phyloP scores from a whole-genome alignment of 2,329 filamentous ascomycete species.

The Cytospora piceicola region DNA sequence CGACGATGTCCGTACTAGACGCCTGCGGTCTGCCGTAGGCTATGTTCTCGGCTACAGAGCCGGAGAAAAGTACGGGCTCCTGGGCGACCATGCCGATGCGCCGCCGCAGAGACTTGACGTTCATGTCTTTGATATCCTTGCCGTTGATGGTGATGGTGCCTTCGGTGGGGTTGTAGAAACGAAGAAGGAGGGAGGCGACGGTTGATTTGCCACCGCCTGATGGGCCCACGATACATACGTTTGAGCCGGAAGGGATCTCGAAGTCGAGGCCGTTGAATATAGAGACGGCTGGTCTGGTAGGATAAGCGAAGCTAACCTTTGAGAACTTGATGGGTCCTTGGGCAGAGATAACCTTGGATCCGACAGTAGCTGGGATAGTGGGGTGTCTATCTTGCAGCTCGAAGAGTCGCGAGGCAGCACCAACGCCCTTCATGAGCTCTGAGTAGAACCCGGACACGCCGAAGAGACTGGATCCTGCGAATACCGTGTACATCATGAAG shows the following conservation, averaged over 20 bases:
- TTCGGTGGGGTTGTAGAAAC: slow-evolving; percentile 84
- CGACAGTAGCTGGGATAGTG: slow-evolving; percentile 84
- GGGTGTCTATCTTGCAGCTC: slow-evolving; percentile 91
- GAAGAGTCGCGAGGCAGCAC: slow-evolving; percentile 93
- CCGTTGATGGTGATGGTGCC: slow-evolving; percentile 85
- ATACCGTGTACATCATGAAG: slow-evolving; percentile 98
- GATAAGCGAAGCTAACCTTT: slow-evolving; percentile 87
- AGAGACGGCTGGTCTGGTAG: slow-evolving; percentile 84
- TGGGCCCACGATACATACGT: slow-evolving; percentile 94
- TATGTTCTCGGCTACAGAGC: slow-evolving; percentile 86
- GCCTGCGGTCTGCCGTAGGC: slow-evolving; percentile 85
- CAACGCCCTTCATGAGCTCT: slow-evolving; percentile 98
- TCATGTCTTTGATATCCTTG: slow-evolving; percentile 81
- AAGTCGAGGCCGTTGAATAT: slow-evolving; percentile 93
- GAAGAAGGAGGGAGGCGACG: slow-evolving; percentile 84
- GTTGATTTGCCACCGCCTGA: slow-evolving; percentile 97
- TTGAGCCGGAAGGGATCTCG: slow-evolving; percentile 88
- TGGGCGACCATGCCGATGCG: slow-evolving; percentile 95
- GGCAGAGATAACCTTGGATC: slow-evolving; percentile 77
- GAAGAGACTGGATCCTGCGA: slow-evolving; percentile 82
- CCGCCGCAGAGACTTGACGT: slow-evolving; percentile 87
- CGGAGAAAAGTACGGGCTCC: slow-evolving; percentile 90
- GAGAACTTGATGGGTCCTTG: slow-evolving; percentile 88
- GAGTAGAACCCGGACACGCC: slow-evolving; percentile 96
- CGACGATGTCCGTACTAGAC: slow-evolving; percentile 77